Base-by-base conservation (phyloP, 1,284 basidiomycete species). In the Coriolopsis trogii region DNA sequence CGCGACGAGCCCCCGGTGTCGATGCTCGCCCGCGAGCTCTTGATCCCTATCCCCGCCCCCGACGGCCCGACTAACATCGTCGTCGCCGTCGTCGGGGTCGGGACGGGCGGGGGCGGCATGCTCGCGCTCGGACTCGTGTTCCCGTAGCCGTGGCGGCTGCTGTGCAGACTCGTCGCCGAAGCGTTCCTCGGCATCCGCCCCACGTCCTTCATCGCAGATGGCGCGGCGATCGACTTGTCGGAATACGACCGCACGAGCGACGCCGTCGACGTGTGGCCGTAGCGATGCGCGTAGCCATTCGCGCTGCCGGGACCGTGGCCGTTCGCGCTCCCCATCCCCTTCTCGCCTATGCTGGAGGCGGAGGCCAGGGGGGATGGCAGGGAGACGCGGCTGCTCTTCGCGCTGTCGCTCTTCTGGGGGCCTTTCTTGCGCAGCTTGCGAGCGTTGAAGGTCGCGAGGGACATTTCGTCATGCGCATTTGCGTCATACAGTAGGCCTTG, bases 171-270 rank as follows among this genome's bases (percentile, higher is more conserved):
- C 20, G 38, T n/a, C 15, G 47, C 25, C 23, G 51, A 53, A 6
- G 18, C 25, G 21, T 30, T 46, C 13, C 16, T 16, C 15, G 30
- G 29, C 2, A 6, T 1, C 31, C 29, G 20, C 3, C 15, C 18
- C 24, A 16, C 6, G 23, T 40, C 4, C 34, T 18, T n/a, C n/a
- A n/a, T n/a, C n/a, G n/a, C n/a, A n/a, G 18, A 24, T 10, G n/a
- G 9, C 10, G 37, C 24, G 20, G 24, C 20, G 37, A 26, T 40
- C 3, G n/a, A 25, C 15, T 21, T 16, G 16, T 56, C 55, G 31
- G 54, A 41, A 18, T 46, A 39, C 30, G 55, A 49, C 38, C 54
- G 54, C 38, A 29, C 33, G 28, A 56, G 28, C 6, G 44, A 42
- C n/a, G n/a, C n/a, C n/a, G n/a, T n/a, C n/a, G n/a, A n/a, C n/a